Evolutionary conservation across 2,329 filamentous ascomycete species (phyloP).

Genomic region (Grosmannia serpens): DNA sequence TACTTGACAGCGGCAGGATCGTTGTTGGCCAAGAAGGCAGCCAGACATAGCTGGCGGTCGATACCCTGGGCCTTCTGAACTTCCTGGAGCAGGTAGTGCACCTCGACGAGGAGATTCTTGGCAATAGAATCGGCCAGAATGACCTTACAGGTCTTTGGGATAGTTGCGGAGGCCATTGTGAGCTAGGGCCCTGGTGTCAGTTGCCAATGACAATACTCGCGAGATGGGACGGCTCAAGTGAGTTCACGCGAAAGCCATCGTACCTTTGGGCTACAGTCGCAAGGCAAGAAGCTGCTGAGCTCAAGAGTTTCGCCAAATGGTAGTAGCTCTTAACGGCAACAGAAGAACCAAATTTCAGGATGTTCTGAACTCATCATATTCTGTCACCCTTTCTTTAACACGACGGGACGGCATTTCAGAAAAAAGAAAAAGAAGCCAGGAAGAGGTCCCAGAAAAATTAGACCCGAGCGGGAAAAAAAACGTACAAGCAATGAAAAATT

Average conservation of each 20-base stretch:
- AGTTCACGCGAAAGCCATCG: neutral
- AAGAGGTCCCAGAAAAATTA: neutral
- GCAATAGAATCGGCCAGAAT: slow-evolving; percentile 81
- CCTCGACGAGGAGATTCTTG: slow-evolving; percentile 67
- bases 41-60: slow-evolving; percentile 55
- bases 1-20: slow-evolving; percentile 90
- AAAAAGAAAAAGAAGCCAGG: slow-evolving; percentile 2
- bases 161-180: slow-evolving; percentile 28
- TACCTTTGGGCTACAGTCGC: neutral
- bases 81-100: slow-evolving; percentile 61
- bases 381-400: neutral
- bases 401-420: neutral
- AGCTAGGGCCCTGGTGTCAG: neutral
- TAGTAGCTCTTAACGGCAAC: neutral
- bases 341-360: neutral
- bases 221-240: too few relatives aligned
- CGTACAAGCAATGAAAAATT: neutral
- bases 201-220: neutral
- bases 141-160: slow-evolving; percentile 75
- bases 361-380: neutral
- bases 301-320: neutral
- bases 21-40: slow-evolving; percentile 83
- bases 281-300: neutral
- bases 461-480: slow-evolving; percentile 1
- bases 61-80: slow-evolving; percentile 43